Evolutionary conservation across 345 rosid genomes (phyloP), one percentile per base, ranked within the genome.

Genomic region (Pugionium cornutum): DNA sequence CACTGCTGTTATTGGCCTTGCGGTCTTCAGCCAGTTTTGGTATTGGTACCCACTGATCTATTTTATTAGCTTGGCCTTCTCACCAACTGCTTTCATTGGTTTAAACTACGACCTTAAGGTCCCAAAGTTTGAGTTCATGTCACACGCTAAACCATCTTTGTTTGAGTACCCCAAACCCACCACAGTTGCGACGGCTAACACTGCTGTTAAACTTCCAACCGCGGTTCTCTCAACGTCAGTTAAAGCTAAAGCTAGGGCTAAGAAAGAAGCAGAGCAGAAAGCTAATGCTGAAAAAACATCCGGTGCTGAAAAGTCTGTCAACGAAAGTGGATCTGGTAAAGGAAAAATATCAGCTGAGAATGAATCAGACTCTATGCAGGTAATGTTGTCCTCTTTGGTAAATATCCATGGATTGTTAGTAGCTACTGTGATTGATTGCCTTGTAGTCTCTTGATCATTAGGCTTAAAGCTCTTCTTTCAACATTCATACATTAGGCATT

Each of bases 11-110:
- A 91, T 95, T 37, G 98, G 99, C 58, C 97, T 95, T 58, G 97
- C 98, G 5, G 97, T 95, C 72, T 95, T 94, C 76, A 95, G 91
- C 75, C 99, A 95, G 79, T 95, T 87, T 75, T 95, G 99, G 99
- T 95, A 95, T 40, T 95, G 98, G 99, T 86, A 95, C 79, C 99
- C 99, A 58, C 94, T 95, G 11, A 91, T 91, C 62, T 95, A 91
- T 68, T 91, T 95, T 78, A 76, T 89, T 27, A 91, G 97, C 78
- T 72, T 95, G 78, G 71, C 98, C 1, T 95, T 91, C 82, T 95
- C 99, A 42, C 98, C 99, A 58, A 89, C 99, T 2, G 99, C 99
- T 26, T 82, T 95, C 67, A 83, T 95, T 47, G 98, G 99, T 9
- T 81, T 95, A 54, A 91, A 89, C 81, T 86, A 91, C 45, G 96